Percentiles rank a stretch among this genome's conserved stretches.
These are phyloP conservation scores for Vaccinium vitisidaea DNA, from an alignment of 148 eudicot species.

Conservation along the genomic window DNA sequence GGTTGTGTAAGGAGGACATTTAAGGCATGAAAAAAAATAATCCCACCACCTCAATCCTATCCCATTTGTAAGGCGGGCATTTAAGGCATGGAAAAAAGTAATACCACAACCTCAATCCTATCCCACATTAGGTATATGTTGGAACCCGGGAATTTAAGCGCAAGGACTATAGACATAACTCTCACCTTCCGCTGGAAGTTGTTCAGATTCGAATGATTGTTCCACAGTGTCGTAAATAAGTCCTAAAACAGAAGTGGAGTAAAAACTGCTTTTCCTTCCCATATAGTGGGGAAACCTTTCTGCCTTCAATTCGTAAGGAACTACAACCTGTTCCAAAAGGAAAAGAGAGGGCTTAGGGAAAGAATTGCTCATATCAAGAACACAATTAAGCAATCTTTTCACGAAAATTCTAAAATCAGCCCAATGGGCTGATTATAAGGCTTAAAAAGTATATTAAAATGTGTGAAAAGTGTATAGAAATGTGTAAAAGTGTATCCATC, in stretches of 20 bases:
- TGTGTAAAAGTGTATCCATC: not conserved
- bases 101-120: too few species aligned
- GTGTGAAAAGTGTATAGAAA: too few species aligned
- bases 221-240: constrained; percentile 39
- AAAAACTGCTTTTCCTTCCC: constrained; percentile 32
- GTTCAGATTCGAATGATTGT: constrained; percentile 12
- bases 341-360: not conserved
- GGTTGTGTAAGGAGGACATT: too few species aligned
- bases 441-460: too few species aligned
- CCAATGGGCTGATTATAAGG: too few species aligned
- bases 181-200: constrained; percentile 33
- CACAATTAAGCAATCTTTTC: not conserved
- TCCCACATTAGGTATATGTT: not conserved
- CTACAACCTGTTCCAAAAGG: constrained; percentile 37
- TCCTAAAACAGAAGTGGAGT: constrained; percentile 61
- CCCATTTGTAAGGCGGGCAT: not conserved
- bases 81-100: not conserved
- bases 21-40: too few species aligned
- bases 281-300: constrained; percentile 55
- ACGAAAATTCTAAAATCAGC: too few species aligned
- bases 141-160: not conserved
- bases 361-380: not conserved
- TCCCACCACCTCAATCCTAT: too few species aligned
- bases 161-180: not conserved
- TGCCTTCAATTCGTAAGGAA: constrained; percentile 37